Evolutionary conservation across 805 yeast genomes (phyloP).

Genomic region (Lachancea sp.): DNA sequence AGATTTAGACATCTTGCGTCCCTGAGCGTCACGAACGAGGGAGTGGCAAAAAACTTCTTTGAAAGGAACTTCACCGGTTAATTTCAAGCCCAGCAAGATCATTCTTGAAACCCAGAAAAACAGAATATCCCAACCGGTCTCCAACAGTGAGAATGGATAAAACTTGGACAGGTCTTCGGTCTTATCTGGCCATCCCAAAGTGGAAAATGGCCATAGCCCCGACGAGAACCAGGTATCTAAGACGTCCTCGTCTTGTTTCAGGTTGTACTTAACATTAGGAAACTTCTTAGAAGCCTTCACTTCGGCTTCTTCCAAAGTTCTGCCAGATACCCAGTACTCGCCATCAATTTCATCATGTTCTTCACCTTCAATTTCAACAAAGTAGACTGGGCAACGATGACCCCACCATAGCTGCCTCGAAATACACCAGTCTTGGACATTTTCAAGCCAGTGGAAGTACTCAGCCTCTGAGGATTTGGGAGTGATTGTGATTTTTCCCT

Average conservation of each 20-base stretch:
- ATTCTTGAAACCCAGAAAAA: conserved; percentile 99
- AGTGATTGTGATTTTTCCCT: conserved; percentile 71
- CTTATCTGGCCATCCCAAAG: conserved; percentile 90
- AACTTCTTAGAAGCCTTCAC: conserved; percentile 71
- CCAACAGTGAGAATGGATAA: conserved; percentile 89
- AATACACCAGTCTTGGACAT: conserved; percentile 98
- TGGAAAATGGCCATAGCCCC: conserved; percentile 96
- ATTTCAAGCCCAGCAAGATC: conserved; percentile 84
- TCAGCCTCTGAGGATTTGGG: conserved; percentile 91
- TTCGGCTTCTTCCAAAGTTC: conserved; percentile 74
- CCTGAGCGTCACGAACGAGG: conserved; percentile 97
- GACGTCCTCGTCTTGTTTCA: conserved; percentile 96
- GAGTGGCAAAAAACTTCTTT: conserved; percentile 97
- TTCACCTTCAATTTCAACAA: conserved; percentile 70
- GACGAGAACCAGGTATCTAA: conserved; percentile 98
- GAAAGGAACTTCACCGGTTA: conserved; percentile 89
- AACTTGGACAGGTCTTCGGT: conserved; percentile 68
- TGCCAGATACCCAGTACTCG: conserved; percentile 86
- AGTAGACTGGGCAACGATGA: conserved; percentile 95
- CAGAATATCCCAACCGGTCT: conserved; percentile 98
- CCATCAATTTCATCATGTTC: conserved; percentile 57
- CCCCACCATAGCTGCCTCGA: conserved; percentile 96
- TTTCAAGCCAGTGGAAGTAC: conserved; percentile 91
- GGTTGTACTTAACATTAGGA: conserved; percentile 59
- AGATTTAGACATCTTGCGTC: conserved; percentile 97